Evolutionary conservation across 192 early-diverging fungal genomes (phyloP).

Genomic region (Paraglomus brasilianum): DNA sequence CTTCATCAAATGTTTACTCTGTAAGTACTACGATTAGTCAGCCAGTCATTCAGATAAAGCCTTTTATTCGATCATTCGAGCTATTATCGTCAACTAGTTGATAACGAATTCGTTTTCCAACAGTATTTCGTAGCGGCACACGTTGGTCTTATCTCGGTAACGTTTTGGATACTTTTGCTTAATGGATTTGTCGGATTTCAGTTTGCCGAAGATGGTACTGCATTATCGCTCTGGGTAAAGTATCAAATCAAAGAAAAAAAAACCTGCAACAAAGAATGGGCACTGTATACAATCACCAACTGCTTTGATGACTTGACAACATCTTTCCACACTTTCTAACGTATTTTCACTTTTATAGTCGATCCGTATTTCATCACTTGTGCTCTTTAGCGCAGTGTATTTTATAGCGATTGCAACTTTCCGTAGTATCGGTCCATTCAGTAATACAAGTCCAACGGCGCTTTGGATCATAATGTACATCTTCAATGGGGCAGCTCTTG

Average conservation of each 20-base stretch:
- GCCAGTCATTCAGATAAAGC: not conserved
- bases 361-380: constrained; percentile 69
- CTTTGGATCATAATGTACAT: constrained; percentile 77
- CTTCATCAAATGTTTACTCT: constrained; percentile 58
- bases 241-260: not conserved
- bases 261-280: not conserved
- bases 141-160: constrained; percentile 68
- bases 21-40: constrained; percentile 38
- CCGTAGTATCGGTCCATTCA: constrained; percentile 53
- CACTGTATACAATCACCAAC: not conserved
- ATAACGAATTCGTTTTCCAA: not conserved
- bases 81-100: constrained; percentile 7
- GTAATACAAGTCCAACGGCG: constrained; percentile 47
- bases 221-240: constrained; percentile 84
- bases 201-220: constrained; percentile 84
- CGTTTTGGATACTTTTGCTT: constrained; percentile 75
- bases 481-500: constrained; percentile 62
- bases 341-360: constrained; percentile 45
- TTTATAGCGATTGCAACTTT: constrained; percentile 73
- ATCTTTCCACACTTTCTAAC: not conserved
- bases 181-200: constrained; percentile 90
- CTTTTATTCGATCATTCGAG: not conserved
- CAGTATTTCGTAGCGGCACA: constrained; percentile 75
- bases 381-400: constrained; percentile 65
- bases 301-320: not conserved